Percentiles rank a stretch among this genome's conserved stretches.
These are phyloP conservation scores for Saccharomycopsis olivae DNA, from an alignment of 805 yeast genomes.

Conservation along the genomic window DNA sequence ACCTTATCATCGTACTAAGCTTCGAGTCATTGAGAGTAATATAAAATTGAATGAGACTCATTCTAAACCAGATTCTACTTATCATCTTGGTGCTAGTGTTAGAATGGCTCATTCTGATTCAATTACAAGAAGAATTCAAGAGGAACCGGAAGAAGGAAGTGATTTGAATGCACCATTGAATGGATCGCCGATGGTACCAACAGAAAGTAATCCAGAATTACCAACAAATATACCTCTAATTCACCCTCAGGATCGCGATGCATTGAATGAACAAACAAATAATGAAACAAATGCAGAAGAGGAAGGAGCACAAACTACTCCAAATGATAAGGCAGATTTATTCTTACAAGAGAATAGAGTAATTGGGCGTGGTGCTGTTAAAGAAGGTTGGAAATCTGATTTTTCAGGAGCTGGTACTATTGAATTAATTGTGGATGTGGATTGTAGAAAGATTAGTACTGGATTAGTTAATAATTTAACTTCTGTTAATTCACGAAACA, in stretches of 20 bases:
- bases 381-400: constrained; percentile 94
- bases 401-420: constrained; percentile 68
- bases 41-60: constrained; percentile 24
- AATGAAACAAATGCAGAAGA: neutral
- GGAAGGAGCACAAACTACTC: too few relatives aligned
- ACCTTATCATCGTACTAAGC: constrained; percentile 38
- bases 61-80: constrained; percentile 3
- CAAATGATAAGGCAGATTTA: constrained; percentile 29
- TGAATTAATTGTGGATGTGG: constrained; percentile 66
- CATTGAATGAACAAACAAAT: neutral
- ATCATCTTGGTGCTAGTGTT: constrained; percentile 2
- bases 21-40: constrained; percentile 34
- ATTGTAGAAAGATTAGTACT: constrained; percentile 48
- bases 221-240: constrained; percentile 2
- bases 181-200: neutral
- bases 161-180: neutral
- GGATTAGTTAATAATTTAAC: constrained; percentile 36
- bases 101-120: neutral
- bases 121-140: neutral
- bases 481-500: constrained; percentile 32
- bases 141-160: neutral
- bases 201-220: neutral
- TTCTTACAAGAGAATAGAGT: constrained; percentile 67
- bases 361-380: constrained; percentile 69
- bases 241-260: constrained; percentile 14